Base-by-base conservation (phyloP, 1,284 basidiomycete genomes). In the Butyriboletus appendiculatus region DNA sequence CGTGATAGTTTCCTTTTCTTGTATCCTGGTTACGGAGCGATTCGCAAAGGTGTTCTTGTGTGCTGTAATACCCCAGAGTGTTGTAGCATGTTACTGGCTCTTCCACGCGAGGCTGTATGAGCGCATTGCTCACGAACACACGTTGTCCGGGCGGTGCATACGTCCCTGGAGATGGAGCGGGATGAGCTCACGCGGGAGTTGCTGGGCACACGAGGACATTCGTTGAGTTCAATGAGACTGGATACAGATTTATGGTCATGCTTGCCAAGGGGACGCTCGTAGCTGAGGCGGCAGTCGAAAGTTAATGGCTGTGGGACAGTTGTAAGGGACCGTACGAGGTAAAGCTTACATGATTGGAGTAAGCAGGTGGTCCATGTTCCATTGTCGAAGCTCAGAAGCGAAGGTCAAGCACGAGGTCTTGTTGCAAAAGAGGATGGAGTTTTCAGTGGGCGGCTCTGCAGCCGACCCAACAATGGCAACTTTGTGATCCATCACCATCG, bases 401-500 rank as follows among this genome's bases (percentile, higher is more conserved):
- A 63, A 20, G 42, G 55, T 32, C 49, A 28, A 43, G 48, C 65
- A 66, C 63, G 66, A 58, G 64, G 55, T 50, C 41, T 33, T 30
- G 50, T 62, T 49, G 51, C 53, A 53, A 63, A 67, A 64, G 35
- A 44, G 54, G 60, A 55, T 28, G 44, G 33, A 20, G 49, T 42
- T 33, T 38, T 24, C 44, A 48, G 12, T 20, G 35, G 49, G 44
- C 20, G 28, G 42, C 46, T 15, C 12, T 59, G 54, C 46, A 46
- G 24, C 44, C 45, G 55, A 48, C 26, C 61, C 63, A 48, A 47
- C 59, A 62, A 67, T 52, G 52, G 63, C 20, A 68, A 64, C 35
- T 47, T 39, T 55, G 22, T 60, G 63, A 64, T 66, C 53, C 45
- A 67, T 67, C 52, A 63, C 53, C 56, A 62, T 65, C 63, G 63